phyloP scores from a whole-genome alignment of 78 protist genomes.

The Diacronema lutheri region DNA sequence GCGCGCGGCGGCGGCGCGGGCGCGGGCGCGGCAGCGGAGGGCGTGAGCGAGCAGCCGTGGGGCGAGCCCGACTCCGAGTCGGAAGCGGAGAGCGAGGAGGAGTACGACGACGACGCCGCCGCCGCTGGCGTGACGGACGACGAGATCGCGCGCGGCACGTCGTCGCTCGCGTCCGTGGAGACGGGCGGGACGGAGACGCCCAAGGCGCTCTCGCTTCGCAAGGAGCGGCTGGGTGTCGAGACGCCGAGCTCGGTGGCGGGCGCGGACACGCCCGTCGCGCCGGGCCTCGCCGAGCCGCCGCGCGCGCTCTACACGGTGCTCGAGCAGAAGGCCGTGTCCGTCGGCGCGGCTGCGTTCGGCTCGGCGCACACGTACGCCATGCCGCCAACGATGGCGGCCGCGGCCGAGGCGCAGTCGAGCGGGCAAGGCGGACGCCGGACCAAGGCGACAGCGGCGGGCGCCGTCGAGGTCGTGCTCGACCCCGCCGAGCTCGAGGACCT shows the following conservation, averaged over 20 bases:
- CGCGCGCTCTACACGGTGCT: constrained; percentile 22
- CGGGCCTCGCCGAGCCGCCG: neutral
- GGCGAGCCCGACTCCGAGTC: constrained; percentile 64
- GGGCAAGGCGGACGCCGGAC: neutral
- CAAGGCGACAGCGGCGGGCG: neutral
- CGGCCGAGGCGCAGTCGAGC: too few species aligned
- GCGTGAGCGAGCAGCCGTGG: constrained; percentile 39
- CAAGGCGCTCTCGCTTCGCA: constrained; percentile 23
- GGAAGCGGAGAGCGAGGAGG: constrained; percentile 68
- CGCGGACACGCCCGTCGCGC: neutral
- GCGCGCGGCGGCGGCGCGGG: constrained; percentile 20
- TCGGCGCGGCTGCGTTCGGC: constrained; percentile 7
- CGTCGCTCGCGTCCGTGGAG: constrained; percentile 33
- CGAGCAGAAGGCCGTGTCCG: constrained; percentile 3
- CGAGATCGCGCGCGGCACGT: neutral
- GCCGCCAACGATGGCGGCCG: neutral
- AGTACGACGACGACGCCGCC: constrained; percentile 26
- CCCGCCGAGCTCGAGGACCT: constrained; percentile 45
- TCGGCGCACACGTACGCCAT: constrained; percentile 17
- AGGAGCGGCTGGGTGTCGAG: neutral
- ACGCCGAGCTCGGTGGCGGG: constrained; percentile 20
- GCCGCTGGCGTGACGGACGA: neutral
- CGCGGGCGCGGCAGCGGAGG: constrained; percentile 58
- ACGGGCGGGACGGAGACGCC: constrained; percentile 69
- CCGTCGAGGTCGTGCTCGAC: constrained; percentile 35